Evolutionary conservation across 2,329 filamentous ascomycete species (phyloP), one percentile per base, ranked within the genome.

Genomic region (Exophiala aquamarina): DNA sequence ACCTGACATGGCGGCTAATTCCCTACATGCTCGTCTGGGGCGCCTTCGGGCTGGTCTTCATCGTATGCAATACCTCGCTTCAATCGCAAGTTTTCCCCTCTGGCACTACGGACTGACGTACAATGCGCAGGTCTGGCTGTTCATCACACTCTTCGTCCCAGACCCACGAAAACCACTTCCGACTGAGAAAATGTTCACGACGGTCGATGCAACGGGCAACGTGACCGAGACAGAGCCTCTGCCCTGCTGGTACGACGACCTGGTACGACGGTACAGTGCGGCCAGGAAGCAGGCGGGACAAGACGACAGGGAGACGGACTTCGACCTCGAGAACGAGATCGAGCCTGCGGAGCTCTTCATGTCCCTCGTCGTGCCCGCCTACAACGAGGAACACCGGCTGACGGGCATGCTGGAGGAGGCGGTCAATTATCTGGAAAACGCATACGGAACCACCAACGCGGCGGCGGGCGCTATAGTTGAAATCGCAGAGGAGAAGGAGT

Each of bases 301-400:
- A 11, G 23, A 11, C 6, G 23, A 11, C 11, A 11, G 23, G 23
- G 23, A 60, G 19, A 61, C 54, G 56, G 64, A 56, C 53, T 35
- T 50, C 60, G 59, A 59, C 10, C 14, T 70, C 54, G 62, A 70
- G 53, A 63, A 67, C 15, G 70, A 70, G 35, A 86, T 94, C 44
- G 86, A 90, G 55, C 77, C 84, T 2, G 80, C 90, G 11, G 83
- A 91, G 53, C 70, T 96, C n/a, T 87, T 86, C 64, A 83, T 98
- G 74, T 93, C 87, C 44, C 83, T 97, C 6, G 89, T 98, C 0
- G 85, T 98, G 34, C 93, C 93, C 0, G 93, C 93, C 8, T 98
- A 90, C 77, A 98, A 98, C 59, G 93, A 98, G 64, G 86, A 92
- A 65, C 78, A 87, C 49, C 83, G 93, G 21, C 77, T 98, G 37